Evolutionary conservation across 192 early-diverging fungal genomes (phyloP), one percentile per base, ranked within the genome.

Genomic region (Coemansia sp.): DNA sequence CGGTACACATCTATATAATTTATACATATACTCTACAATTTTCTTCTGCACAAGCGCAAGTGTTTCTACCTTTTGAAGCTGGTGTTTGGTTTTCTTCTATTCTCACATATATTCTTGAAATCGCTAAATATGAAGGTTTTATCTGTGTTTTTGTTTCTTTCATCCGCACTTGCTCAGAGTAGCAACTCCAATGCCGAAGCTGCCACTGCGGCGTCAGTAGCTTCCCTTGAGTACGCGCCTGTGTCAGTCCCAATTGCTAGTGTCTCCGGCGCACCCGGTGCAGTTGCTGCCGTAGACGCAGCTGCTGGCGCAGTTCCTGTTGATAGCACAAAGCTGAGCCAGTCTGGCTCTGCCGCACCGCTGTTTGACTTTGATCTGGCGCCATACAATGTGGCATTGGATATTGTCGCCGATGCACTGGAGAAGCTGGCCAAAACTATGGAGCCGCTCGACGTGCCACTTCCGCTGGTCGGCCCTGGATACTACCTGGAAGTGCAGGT

Each of bases 401-500:
- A 74, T 36, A 80, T 80, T 59, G 72, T 80, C 8, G 72, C 77
- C 10, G 68, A 71, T 5, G 77, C 72, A 4, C 68, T 80, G 14
- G 77, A 74, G 28, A 74, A 74, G 56, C 59, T 80, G 42, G 72
- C 77, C 10, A 68, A 71, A 36, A 74, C 72, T 24, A 74, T 74
- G 72, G 77, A 80, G 56, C 77, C 77, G 2, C 60, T 80, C 9
- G 72, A 74, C 15, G 53, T 80, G 17, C 77, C 77, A 4, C 68
- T 80, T 2, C 77, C 77, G 1, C 58, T 80, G 34, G 60, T 80
- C 26, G 77, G 77, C 5, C 72, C 77, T 3, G 77, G 72, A 14
- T 80, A 80, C 36, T 80, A 80, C 21, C 59, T 80, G 10, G 77
- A 80, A 36, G 62, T 80, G 31, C 66, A 68, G 63, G 77, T 80